Base-by-base conservation (phyloP, 148 eudicot species). In the Rhododendron simsii region DNA sequence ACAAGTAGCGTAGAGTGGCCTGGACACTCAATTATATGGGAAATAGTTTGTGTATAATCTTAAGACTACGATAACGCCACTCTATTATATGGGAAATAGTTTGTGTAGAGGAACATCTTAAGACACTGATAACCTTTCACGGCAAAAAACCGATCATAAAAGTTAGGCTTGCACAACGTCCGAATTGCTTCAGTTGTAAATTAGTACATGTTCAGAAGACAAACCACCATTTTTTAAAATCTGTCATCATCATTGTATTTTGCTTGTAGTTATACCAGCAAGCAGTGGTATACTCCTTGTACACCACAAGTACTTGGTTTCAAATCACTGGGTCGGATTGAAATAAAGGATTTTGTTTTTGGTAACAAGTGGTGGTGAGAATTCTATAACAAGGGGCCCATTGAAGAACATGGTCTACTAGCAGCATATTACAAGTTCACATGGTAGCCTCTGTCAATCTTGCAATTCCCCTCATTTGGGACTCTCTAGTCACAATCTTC, bases 371-470 rank as follows among this genome's bases (percentile, higher is more conserved):
- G 28, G 15, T 26, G 30, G 7, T 9, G 2, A 65, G 28, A 9
- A 33, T 14, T 65, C 71, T 65, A 65, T 11, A 8, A 9, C 0
- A n/a, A n/a, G 33, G 30, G 71, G 14, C 71, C 71, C 28, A 65
- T 75, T 75, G 23, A 16, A 75, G 78, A 75, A 65, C 33, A n/a
- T 65, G n/a, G 30, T n/a, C 33, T 37, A 2, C 8, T 75, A 75
- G 45, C 78, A 75, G 78, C 78, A 35, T 75, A 37, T 37, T 37
- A 37, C 78, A 37, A 75, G 41, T 75, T 75, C 78, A 75, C 78
- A 37, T 37, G 78, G 18, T 20, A 75, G 47, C 45, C 37, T 75
- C 10, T 75, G 39, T 30, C 76, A 30, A 30, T 71, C 76, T 71
- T 26, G 16, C 41, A 3, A 71, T 2, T 30, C 39, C 76, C 76